These are phyloP conservation scores for Peniophora sp. DNA, from an alignment of 1,284 basidiomycete genomes.

Conservation along the genomic window DNA sequence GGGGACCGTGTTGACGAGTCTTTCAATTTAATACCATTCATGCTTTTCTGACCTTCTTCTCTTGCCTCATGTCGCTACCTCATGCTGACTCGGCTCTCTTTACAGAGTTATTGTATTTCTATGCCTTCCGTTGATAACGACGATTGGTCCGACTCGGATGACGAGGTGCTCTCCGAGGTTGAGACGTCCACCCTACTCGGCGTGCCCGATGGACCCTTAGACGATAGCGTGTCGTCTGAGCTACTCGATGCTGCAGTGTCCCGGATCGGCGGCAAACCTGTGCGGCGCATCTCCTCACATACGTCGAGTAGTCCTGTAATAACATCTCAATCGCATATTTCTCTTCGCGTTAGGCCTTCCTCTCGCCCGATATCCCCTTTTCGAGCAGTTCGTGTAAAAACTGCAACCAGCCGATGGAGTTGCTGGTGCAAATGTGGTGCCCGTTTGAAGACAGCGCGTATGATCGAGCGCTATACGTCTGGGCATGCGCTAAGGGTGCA, in stretches of 20 bases:
- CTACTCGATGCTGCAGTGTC: slow-evolving; percentile 70
- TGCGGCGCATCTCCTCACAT: slow-evolving; percentile 43
- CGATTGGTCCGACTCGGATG: slow-evolving; percentile 75
- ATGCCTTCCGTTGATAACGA: slow-evolving; percentile 26
- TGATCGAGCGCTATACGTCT: slow-evolving; percentile 75
- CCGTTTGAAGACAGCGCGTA: slow-evolving; percentile 75
- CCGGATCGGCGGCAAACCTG: slow-evolving; percentile 79
- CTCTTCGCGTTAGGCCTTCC: slow-evolving; percentile 20
- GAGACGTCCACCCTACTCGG: slow-evolving; percentile 72
- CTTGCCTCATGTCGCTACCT: slow-evolving; percentile 7
- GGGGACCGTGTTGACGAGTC: slow-evolving; percentile 51
- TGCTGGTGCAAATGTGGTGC: slow-evolving; percentile 80
- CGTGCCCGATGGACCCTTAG: slow-evolving; percentile 64
- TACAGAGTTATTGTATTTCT: slow-evolving; percentile 8
- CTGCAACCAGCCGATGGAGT: slow-evolving; percentile 65
- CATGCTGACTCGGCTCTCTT: slow-evolving; percentile 5
- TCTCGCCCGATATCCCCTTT: slow-evolving; percentile 21
- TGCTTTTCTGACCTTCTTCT: slow-evolving; percentile 64
- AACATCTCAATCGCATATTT: slow-evolving; percentile 28
- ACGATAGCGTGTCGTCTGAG: slow-evolving; percentile 36
- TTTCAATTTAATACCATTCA: slow-evolving; percentile 73
- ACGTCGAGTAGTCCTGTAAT: slow-evolving; percentile 18
- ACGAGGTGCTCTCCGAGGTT: slow-evolving; percentile 42
- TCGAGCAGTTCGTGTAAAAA: slow-evolving; percentile 50
- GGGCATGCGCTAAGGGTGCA: slow-evolving; percentile 59